Evolutionary conservation across 108 stramenopile genomes (phyloP).

Genomic region (Craspedostauros australis): DNA sequence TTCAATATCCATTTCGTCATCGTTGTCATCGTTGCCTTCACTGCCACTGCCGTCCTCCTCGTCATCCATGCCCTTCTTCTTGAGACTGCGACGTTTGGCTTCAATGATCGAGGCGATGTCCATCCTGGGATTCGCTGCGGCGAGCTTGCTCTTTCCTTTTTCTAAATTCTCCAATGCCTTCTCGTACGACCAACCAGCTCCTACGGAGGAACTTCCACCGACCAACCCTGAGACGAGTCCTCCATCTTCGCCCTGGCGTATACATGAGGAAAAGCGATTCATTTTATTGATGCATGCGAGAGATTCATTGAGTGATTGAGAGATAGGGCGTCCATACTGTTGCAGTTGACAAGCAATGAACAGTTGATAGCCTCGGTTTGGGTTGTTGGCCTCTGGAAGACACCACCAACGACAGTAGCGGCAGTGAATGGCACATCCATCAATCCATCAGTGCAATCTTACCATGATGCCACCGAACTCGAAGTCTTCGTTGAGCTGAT

Average conservation of each 20-base stretch:
- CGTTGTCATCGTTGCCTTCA: slow-evolving; percentile 24
- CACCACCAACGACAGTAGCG: too few species aligned
- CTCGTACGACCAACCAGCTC: slow-evolving; percentile 68
- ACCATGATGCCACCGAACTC: slow-evolving; percentile 77
- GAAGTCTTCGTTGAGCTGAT: slow-evolving; percentile 55
- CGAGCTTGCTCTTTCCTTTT: slow-evolving; percentile 21
- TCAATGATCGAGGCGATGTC: slow-evolving; percentile 72
- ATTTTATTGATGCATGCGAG: too few species aligned
- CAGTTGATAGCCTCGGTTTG: background rate
- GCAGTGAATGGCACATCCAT: background rate
- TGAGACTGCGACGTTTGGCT: slow-evolving; percentile 59
- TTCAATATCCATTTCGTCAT: slow-evolving; percentile 17
- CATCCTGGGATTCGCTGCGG: slow-evolving; percentile 46
- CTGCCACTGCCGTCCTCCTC: slow-evolving; percentile 3
- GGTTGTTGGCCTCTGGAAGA: background rate
- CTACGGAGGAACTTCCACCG: slow-evolving; percentile 23
- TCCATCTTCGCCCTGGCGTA: slow-evolving; percentile 73
- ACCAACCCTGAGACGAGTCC: slow-evolving; percentile 20
- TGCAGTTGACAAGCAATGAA: too few species aligned
- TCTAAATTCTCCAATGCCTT: slow-evolving; percentile 61
- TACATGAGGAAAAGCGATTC: slow-evolving; percentile 3
- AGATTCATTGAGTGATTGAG: too few species aligned
- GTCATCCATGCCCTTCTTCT: slow-evolving; percentile 24
- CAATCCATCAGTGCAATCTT: too few species aligned
- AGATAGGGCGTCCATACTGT: too few species aligned